Base-by-base conservation (phyloP, 768 basidiomycete species). In the Inosperma sp. region DNA sequence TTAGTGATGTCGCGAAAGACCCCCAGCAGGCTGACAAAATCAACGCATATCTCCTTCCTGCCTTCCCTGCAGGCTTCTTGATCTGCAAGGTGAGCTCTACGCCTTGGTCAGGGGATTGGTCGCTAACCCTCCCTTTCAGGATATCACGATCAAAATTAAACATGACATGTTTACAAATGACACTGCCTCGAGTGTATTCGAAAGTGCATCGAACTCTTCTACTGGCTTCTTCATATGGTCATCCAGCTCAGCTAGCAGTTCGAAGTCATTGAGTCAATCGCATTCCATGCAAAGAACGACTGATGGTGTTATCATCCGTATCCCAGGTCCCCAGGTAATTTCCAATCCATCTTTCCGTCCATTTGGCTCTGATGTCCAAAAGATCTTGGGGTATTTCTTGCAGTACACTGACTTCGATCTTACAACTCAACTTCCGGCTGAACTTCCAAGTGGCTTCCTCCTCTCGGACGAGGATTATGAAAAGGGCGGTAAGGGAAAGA, bases 141-240 rank as follows among this genome's bases (percentile, higher is more conserved):
- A 51, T 34, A 51, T 51, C 19, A 51, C 50, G 5, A 51, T 51
- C 50, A 51, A 51, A 42, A 45, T 51, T 17, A 10, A 14, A 3
- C 27, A 30, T 22, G 31, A 9, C 14, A 16, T 21, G 7, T 33
- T 23, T 21, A 27, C 21, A 29, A 45, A 33, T 22, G 33, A 43
- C 14, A 33, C 40, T 33, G 31, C 27, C 30, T 30, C 21, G 17
- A 13, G 21, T 12, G 41, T 22, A 13, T 30, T 42, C 16, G 50
- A 51, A 26, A 44, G 21, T 10, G 41, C 31, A 3, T 21, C 42
- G 7, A 30, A 35, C 3, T 27, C 50, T 8, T 34, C 40, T 4
- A 39, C 41, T 17, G 50, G 50, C 33, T 23, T 51, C 19, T 42
- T 51, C 16, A 43, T 40, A 22, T 51, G 39, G 25, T 51, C 50